A percentile compares a stretch with the other conserved stretches of the same genome.
phyloP scores from a whole-genome alignment of 305 asterid genomes.

The Solanum hybrid region DNA sequence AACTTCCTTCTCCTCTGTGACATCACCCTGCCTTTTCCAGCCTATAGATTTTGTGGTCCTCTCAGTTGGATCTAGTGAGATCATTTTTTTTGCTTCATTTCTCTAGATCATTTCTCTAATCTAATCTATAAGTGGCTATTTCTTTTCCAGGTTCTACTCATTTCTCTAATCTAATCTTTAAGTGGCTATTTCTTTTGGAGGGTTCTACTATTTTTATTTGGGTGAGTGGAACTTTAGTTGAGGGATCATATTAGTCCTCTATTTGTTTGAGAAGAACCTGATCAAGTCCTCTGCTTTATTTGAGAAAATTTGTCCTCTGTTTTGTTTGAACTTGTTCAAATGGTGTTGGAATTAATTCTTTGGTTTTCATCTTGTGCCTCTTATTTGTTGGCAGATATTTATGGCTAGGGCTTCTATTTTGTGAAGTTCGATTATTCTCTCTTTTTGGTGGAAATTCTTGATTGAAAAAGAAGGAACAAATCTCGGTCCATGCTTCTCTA shows the following conservation, averaged over 20 bases:
- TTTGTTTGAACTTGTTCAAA: neutral
- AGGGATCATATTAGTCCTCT: neutral
- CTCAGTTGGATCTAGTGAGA: neutral
- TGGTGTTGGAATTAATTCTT: neutral
- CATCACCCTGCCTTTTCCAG: neutral
- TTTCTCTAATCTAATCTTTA: neutral
- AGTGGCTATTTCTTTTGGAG: neutral
- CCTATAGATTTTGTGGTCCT: neutral
- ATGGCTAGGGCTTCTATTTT: neutral
- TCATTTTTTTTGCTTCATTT: neutral
- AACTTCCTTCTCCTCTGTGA: neutral
- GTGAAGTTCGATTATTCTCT: neutral
- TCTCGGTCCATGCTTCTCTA: neutral
- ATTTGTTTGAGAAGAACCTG: neutral
- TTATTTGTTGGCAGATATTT: neutral
- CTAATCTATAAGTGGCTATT: neutral
- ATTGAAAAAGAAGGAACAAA: neutral
- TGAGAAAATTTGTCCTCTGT: neutral
- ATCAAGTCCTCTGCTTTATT: neutral
- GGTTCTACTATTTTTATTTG: neutral
- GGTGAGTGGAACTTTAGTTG: neutral
- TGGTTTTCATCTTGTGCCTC: neutral
- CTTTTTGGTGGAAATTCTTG: neutral
- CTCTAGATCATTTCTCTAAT: neutral
- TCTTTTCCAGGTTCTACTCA: neutral